These are phyloP conservation scores for Dothidotthia symphoricarpi DNA, from an alignment of 2,329 filamentous ascomycete species.

Conservation along the genomic window DNA sequence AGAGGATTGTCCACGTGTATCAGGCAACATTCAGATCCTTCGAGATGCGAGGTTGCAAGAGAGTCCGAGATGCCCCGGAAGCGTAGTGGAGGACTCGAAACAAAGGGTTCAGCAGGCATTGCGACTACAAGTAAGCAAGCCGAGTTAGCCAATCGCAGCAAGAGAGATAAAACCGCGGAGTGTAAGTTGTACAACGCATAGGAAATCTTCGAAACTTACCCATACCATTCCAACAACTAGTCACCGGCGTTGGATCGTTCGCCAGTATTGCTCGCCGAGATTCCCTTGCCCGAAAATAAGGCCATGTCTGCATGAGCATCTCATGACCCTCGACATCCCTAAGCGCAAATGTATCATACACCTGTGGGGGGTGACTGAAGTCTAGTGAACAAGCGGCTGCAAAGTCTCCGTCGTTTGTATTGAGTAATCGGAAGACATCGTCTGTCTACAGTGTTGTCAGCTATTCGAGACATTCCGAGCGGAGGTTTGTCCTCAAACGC, in stretches of 20 bases:
- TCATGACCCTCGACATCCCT: slow-evolving; percentile 53
- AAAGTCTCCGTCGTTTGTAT: slow-evolving; percentile 57
- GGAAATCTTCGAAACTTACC: slow-evolving; percentile 19
- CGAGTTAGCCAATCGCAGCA: too few species aligned
- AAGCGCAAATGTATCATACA: slow-evolving; percentile 63
- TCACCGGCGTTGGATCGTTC: slow-evolving; percentile 55
- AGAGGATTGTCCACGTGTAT: slow-evolving; percentile 69
- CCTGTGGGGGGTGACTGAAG: slow-evolving; percentile 53
- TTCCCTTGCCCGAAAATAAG: slow-evolving; percentile 53
- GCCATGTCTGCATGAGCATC: slow-evolving; percentile 56
- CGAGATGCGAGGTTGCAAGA: slow-evolving; percentile 60
- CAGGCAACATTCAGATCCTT: slow-evolving; percentile 76
- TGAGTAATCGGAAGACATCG: slow-evolving; percentile 55
- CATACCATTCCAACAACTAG: slow-evolving; percentile 67
- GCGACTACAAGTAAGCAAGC: slow-evolving; percentile 12
- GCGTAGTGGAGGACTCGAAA: slow-evolving; percentile 40
- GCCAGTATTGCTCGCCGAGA: slow-evolving; percentile 50
- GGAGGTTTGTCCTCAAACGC: slow-evolving; percentile 14
- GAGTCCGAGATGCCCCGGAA: slow-evolving; percentile 64
- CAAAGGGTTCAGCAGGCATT: slow-evolving; percentile 13
- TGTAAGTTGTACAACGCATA: slow-evolving; percentile 11
- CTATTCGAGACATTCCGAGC: background rate
- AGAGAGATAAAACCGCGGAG: too few species aligned
- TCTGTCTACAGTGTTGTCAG: slow-evolving; percentile 41
- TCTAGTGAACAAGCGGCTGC: slow-evolving; percentile 62